Base-by-base conservation (phyloP, 2,329 filamentous ascomycete genomes). In the Colletotrichum tanaceti region DNA sequence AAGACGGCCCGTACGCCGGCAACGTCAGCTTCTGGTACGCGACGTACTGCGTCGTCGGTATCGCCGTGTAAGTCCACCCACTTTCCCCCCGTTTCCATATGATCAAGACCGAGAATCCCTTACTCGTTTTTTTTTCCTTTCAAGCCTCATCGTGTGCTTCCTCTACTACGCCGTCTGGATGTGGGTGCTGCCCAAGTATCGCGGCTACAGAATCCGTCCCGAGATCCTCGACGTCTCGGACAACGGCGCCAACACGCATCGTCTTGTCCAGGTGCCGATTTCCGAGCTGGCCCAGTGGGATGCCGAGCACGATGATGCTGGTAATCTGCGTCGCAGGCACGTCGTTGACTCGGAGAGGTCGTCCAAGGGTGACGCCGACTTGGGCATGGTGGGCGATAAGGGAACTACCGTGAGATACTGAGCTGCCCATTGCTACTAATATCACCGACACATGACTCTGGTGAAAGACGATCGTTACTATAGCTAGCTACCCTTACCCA, bases 11-110 rank as follows among this genome's bases (percentile, higher is more conserved):
- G 0, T 84, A 85, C 24, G 87, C 85, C 0, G 90, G 90, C 0
- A 87, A 90, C 66, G 90, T 92, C 1, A 90, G 86, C 58, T 93
- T 93, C 77, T 93, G 88, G 87, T 93, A 93, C 71, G 90, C 84
- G 1, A 92, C 90, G 0, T 92, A 93, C 72, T 85, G 86, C 24
- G 86, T 89, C 0, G 85, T 87, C 0, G 90, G 90, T 0, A 84
- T 93, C 65, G 89, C 77, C 32, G 84, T 91, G 86, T 89, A 80
- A 82, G 87, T 86, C 28, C 28, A 32, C 5, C 10, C n/a, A n/a
- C n/a, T n/a, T n/a, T n/a, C 16, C 11, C 2, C 1, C 9, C 3
- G 10, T 13, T 0, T 38, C 10, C 13, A 16, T 4, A 5, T 13
- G 4, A 24, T 10, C 41, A 1, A 41, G 2, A 13, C 0, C 0